These are phyloP conservation scores for Marchantia paleacea DNA, from an alignment of 225 moss, liverwort and hornwort genomes.

Conservation along the genomic window DNA sequence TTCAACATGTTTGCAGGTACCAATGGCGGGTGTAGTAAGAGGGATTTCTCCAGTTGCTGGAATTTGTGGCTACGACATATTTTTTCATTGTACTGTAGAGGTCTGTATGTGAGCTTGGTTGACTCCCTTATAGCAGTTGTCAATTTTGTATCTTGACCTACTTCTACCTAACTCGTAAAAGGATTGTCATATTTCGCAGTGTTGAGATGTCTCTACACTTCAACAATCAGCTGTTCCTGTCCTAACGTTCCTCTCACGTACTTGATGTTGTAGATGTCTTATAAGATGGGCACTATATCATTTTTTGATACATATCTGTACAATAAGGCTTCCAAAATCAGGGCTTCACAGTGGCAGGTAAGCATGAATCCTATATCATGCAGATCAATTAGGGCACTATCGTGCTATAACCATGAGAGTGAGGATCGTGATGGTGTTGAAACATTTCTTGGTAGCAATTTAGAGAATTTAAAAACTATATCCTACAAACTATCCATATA, in stretches of 20 bases:
- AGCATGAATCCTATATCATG: slow-evolving; percentile 15
- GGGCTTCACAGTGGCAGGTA: slow-evolving; percentile 68
- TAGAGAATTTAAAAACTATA: background rate
- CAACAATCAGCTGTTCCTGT: background rate
- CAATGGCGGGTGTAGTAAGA: slow-evolving; percentile 66
- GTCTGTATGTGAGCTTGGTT: slow-evolving; percentile 24
- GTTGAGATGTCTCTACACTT: background rate
- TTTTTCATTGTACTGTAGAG: slow-evolving; percentile 76
- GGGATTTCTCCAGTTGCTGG: slow-evolving; percentile 73
- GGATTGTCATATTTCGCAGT: background rate
- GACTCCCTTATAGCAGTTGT: too few species aligned
- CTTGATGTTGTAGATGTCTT: slow-evolving; percentile 55
- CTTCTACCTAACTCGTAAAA: background rate
- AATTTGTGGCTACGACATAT: slow-evolving; percentile 91
- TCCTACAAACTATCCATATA: background rate
- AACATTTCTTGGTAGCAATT: background rate
- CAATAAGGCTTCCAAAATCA: slow-evolving; percentile 21
- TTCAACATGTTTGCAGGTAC: slow-evolving; percentile 49
- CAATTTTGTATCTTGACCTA: background rate
- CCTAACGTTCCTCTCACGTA: background rate
- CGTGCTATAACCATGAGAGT: too few species aligned
- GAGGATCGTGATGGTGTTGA: background rate
- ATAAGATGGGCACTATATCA: slow-evolving; percentile 56
- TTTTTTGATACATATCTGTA: slow-evolving; percentile 61
- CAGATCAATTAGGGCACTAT: background rate